phyloP scores from a whole-genome alignment of 129 eudicot species.

The Chrysanthemum makinoi region DNA sequence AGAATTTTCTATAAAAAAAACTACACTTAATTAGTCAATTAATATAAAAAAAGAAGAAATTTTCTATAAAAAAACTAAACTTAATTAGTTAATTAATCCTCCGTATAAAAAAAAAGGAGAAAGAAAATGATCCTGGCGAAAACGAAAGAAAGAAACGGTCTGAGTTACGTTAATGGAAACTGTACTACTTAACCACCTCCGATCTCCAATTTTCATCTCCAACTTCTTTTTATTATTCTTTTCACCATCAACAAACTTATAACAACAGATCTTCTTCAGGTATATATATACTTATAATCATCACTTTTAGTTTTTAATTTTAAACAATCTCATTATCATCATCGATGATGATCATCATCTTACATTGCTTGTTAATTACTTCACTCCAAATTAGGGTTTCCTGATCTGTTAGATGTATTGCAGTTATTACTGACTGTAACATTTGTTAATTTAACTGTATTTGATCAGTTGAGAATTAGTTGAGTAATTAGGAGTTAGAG shows the following conservation, averaged over 20 bases:
- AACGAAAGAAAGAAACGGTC: slow-evolving; percentile 47
- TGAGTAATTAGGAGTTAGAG: background rate
- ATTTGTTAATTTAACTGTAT: slow-evolving; percentile 7
- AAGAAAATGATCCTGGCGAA: slow-evolving; percentile 34
- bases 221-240: slow-evolving; percentile 18
- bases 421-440: background rate
- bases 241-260: background rate
- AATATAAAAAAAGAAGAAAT: no score
- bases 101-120: slow-evolving; percentile 11
- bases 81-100: no score
- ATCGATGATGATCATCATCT: slow-evolving; percentile 25
- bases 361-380: slow-evolving; percentile 15
- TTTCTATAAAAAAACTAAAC: no score
- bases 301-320: background rate
- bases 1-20: no score
- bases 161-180: slow-evolving; percentile 47
- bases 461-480: background rate
- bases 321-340: background rate
- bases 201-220: slow-evolving; percentile 41
- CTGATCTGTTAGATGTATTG: background rate
- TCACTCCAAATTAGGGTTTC: slow-evolving; percentile 14
- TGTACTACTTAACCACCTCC: slow-evolving; percentile 31
- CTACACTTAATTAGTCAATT: no score
- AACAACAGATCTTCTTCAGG: slow-evolving; percentile 32
- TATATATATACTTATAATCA: background rate